Conservation (phyloP, 768 basidiomycete species). For the Calocybe gangraenosa region DNA sequence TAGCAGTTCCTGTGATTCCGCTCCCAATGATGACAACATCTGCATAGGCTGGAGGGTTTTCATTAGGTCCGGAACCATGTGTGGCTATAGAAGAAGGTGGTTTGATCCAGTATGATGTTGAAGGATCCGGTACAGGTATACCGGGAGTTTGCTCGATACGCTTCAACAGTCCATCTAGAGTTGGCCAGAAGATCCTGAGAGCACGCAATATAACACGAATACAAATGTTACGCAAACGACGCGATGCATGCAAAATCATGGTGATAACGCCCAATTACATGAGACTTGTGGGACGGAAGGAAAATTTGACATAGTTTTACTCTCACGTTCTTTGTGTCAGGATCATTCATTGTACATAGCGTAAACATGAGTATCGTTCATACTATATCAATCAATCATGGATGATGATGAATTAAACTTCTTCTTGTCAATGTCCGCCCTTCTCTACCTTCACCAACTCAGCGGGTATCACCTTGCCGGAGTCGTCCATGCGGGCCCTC, state of each 20-base stretch:
- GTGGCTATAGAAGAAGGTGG: conserved; percentile 46
- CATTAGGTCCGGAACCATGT: conserved; percentile 22
- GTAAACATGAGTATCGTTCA: no score
- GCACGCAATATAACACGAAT: conserved; percentile 15
- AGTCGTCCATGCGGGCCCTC: conserved; percentile 37
- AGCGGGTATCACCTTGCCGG: conserved; percentile 13
- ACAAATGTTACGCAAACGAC: conserved; percentile 15
- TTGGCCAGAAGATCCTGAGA: conserved; percentile 18
- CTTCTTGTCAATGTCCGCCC: background rate
- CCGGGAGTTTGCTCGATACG: conserved; percentile 42
- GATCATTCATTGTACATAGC: no score
- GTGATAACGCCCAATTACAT: background rate
- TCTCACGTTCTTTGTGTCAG: no score
- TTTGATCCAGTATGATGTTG: conserved; percentile 59
- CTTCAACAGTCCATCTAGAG: conserved; percentile 20
- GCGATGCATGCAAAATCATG: conserved; percentile 4
- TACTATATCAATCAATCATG: no score
- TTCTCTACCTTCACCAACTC: background rate
- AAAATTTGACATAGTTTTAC: no score
- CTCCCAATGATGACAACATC: conserved; percentile 75
- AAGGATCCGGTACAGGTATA: conserved; percentile 52
- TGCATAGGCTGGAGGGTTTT: conserved; percentile 38
- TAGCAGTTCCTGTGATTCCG: conserved; percentile 68
- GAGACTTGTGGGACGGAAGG: no score
- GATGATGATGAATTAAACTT: no score